Percentiles rank a stretch among this genome's conserved stretches.
phyloP scores from a whole-genome alignment of 495 filamentous ascomycete species.

The Penicillium mononematosum region DNA sequence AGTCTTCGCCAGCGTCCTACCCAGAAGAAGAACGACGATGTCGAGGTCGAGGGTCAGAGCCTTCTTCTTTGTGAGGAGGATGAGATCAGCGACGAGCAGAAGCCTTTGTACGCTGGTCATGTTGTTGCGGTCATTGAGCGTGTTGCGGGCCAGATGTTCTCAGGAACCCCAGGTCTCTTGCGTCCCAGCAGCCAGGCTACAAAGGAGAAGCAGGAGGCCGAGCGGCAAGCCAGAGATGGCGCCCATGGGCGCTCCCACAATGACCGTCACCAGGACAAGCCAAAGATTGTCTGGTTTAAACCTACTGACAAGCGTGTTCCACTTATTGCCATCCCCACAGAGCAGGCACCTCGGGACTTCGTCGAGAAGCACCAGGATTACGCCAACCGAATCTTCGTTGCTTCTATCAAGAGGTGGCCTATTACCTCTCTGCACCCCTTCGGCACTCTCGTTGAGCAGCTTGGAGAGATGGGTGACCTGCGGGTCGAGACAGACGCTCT shows the following conservation, averaged over 20 bases:
- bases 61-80: conserved; percentile 96
- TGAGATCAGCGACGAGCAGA: conserved; percentile 97
- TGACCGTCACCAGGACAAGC: conserved; percentile 88
- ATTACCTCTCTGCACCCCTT: conserved; percentile 99
- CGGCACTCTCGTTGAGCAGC: conserved; percentile 93
- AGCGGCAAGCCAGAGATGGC: conserved; percentile 88
- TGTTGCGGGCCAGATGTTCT: conserved; percentile 98
- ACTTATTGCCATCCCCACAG: conserved; percentile 95
- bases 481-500: conserved; percentile 97
- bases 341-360: conserved; percentile 96
- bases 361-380: conserved; percentile 98
- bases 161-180: conserved; percentile 87
- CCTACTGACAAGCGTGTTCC: conserved; percentile 98
- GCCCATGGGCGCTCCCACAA: conserved; percentile 70
- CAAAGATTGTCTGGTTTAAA: conserved; percentile 99
- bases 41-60: conserved; percentile 97
- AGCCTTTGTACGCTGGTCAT: conserved; percentile 94
- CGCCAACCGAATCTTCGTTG: conserved; percentile 95
- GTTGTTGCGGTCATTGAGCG: conserved; percentile 97
- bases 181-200: conserved; percentile 98
- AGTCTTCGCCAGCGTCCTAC: conserved; percentile 95
- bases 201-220: conserved; percentile 99
- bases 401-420: conserved; percentile 98
- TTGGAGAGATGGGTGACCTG: conserved; percentile 95
- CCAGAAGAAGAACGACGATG: conserved; percentile 99